phyloP scores from a whole-genome alignment of 208 protist species.

The Trypanosoma boissoni region DNA sequence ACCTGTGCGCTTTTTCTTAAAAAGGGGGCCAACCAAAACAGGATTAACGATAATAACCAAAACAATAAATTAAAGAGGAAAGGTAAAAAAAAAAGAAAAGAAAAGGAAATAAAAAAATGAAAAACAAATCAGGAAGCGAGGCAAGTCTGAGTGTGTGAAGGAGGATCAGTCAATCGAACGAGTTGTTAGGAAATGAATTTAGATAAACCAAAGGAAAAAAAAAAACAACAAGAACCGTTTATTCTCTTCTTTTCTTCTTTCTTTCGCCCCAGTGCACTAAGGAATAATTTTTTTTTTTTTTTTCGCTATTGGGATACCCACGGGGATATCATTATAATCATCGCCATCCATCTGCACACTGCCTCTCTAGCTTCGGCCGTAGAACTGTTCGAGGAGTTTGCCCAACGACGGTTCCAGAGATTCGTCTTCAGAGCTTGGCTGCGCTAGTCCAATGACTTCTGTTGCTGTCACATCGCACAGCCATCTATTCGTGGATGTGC shows the following conservation, averaged over 20 bases:
- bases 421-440: conserved; percentile 23
- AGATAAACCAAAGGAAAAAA: too few species aligned
- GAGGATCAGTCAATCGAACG: too few species aligned
- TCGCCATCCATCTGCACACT: neutral
- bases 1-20: neutral
- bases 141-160: too few species aligned
- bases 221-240: too few species aligned
- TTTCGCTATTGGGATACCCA: conserved; percentile 2
- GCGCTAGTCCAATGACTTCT: conserved; percentile 80
- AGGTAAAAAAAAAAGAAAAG: conserved; percentile 2
- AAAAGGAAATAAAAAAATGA: conserved; percentile 9
- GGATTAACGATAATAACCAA: neutral
- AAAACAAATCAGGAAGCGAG: neutral
- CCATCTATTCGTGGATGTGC: conserved; percentile 74
- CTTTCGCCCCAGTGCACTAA: too few species aligned
- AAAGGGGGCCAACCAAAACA: conserved; percentile 9
- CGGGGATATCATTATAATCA: too few species aligned
- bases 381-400: conserved; percentile 40
- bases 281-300: conserved; percentile 2
- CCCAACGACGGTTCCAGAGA: conserved; percentile 16
- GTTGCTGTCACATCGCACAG: conserved; percentile 76
- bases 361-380: conserved; percentile 15
- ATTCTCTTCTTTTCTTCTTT: too few species aligned
- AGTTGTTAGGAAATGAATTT: too few species aligned
- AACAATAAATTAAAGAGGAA: neutral